These are phyloP conservation scores for Cardamine occulta DNA, from an alignment of 345 rosid species.

Conservation along the genomic window DNA sequence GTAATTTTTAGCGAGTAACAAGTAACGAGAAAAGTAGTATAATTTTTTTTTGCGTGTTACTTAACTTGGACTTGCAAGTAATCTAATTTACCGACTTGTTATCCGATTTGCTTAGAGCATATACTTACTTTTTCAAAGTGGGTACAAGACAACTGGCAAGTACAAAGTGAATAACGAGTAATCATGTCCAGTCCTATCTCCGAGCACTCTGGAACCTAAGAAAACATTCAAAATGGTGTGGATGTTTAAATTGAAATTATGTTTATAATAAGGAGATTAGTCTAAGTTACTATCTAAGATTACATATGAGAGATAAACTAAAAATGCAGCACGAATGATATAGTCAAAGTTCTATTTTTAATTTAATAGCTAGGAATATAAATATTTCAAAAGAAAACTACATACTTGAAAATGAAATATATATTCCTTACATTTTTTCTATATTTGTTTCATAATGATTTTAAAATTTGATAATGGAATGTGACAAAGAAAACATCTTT, in stretches of 20 bases:
- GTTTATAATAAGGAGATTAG: background rate
- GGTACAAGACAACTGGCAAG: no score
- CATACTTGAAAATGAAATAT: conserved; percentile 1
- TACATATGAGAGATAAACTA: background rate
- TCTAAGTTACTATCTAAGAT: background rate
- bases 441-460: background rate
- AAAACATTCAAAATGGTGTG: background rate
- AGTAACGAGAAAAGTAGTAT: no score
- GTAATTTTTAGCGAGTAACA: no score
- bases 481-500: conserved; percentile 43
- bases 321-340: background rate
- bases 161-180: no score
- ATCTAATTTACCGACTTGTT: no score
- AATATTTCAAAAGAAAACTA: background rate
- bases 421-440: background rate
- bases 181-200: background rate
- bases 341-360: background rate
- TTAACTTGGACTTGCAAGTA: no score
- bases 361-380: background rate
- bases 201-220: conserved; percentile 22
- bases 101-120: no score
- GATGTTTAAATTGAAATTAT: background rate
- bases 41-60: no score
- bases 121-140: no score
- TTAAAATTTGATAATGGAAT: conserved; percentile 27